Percentiles rank a stretch among this genome's conserved stretches.
Evolutionary conservation across 495 filamentous ascomycete species (phyloP).

Genomic region (Penicillium arizonense): DNA sequence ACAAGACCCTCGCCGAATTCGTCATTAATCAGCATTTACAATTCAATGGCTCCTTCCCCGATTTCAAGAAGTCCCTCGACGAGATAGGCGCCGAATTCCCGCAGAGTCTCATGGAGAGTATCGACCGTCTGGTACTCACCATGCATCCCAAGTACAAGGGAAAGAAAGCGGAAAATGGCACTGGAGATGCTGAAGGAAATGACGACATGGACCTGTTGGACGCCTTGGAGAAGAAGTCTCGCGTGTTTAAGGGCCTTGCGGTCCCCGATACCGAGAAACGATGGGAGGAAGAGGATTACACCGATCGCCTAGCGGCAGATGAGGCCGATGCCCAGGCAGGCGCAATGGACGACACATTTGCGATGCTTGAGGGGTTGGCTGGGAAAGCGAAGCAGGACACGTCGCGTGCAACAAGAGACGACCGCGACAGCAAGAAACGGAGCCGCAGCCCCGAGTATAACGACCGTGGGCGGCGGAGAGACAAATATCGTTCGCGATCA

Average conservation of each 20-base stretch:
- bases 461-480: constrained; percentile 50
- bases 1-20: constrained; percentile 94
- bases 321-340: constrained; percentile 44
- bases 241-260: constrained; percentile 84
- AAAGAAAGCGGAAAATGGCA: constrained; percentile 29
- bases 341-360: constrained; percentile 92
- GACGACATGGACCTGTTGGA: constrained; percentile 41
- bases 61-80: constrained; percentile 70
- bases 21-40: constrained; percentile 85
- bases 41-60: constrained; percentile 57
- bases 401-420: constrained; percentile 26
- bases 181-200: constrained; percentile 11
- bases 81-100: constrained; percentile 85
- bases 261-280: constrained; percentile 74
- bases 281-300: constrained; percentile 53
- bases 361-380: constrained; percentile 82
- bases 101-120: constrained; percentile 81
- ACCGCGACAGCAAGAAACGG: constrained; percentile 59
- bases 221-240: constrained; percentile 62
- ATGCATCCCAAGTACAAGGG: constrained; percentile 86
- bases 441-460: constrained; percentile 70
- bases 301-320: constrained; percentile 18
- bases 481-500: constrained; percentile 56
- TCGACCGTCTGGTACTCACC: constrained; percentile 82
- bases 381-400: constrained; percentile 56